phyloP scores from a whole-genome alignment of 2,329 filamentous ascomycete species.

The Metarhizium brunneum region DNA sequence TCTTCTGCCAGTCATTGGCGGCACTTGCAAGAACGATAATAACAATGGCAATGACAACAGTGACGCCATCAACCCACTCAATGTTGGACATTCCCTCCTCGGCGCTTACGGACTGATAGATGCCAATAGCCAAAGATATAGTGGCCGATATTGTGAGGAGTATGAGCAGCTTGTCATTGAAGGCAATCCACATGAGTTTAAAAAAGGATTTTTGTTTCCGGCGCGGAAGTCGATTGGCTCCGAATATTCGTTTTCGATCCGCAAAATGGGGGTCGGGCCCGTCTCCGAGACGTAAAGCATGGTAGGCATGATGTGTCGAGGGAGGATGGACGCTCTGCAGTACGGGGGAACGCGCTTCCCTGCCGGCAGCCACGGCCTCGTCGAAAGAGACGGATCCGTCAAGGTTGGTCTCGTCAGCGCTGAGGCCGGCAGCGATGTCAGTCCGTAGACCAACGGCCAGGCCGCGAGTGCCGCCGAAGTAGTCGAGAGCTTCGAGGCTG shows the following conservation, averaged over 20 bases:
- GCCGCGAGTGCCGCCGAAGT: slow-evolving; percentile 44
- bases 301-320: slow-evolving; percentile 12
- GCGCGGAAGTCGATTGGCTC: slow-evolving; percentile 46
- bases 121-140: slow-evolving; percentile 65
- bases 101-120: slow-evolving; percentile 60
- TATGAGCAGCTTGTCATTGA: slow-evolving; percentile 73
- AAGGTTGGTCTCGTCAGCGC: slow-evolving; percentile 37
- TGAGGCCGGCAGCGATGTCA: slow-evolving; percentile 36
- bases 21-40: slow-evolving; percentile 70
- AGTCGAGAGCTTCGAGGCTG: slow-evolving; percentile 36
- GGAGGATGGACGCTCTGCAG: slow-evolving; percentile 10
- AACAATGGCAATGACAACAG: slow-evolving; percentile 66
- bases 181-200: slow-evolving; percentile 63
- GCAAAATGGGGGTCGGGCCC: slow-evolving; percentile 16
- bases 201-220: slow-evolving; percentile 62
- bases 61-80: slow-evolving; percentile 76
- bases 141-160: slow-evolving; percentile 60
- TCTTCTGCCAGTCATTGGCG: slow-evolving; percentile 76
- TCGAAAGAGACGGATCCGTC: slow-evolving; percentile 37
- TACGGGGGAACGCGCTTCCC: slow-evolving; percentile 18
- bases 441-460: slow-evolving; percentile 41
- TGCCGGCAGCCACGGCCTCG: slow-evolving; percentile 34
- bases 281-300: slow-evolving; percentile 21
- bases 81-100: slow-evolving; percentile 43
- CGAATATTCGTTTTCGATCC: slow-evolving; percentile 63